These are phyloP conservation scores for Linanthus parryae DNA, from an alignment of 148 eudicot genomes.

Conservation along the genomic window DNA sequence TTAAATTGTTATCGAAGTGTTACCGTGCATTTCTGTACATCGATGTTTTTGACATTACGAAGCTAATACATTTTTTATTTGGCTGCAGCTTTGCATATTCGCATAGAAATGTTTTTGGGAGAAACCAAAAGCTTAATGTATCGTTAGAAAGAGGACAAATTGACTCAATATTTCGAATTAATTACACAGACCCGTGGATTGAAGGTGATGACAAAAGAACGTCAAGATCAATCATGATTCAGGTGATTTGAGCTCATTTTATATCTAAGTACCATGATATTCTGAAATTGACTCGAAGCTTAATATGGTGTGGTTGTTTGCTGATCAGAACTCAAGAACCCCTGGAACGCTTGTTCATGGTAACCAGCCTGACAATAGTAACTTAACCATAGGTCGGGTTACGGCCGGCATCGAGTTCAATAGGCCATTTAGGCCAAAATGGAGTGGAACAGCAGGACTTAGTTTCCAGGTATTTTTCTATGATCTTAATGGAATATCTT, in stretches of 20 bases:
- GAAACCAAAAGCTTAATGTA: slow-evolving; percentile 88
- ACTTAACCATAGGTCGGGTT: slow-evolving; percentile 79
- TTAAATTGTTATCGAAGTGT: slow-evolving; percentile 3
- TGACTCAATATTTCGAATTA: slow-evolving; percentile 83
- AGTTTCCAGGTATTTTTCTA: slow-evolving; percentile 66
- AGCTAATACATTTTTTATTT: background rate
- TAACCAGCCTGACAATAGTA: slow-evolving; percentile 63
- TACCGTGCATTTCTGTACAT: background rate
- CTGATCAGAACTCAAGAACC: slow-evolving; percentile 76
- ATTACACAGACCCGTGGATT: slow-evolving; percentile 98
- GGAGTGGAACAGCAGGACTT: slow-evolving; percentile 98
- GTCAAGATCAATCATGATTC: slow-evolving; percentile 85
- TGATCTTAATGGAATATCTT: background rate
- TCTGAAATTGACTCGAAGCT: background rate
- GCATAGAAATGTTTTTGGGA: slow-evolving; percentile 90
- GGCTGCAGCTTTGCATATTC: slow-evolving; percentile 88
- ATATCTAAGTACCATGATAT: background rate
- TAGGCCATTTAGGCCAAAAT: slow-evolving; percentile 89
- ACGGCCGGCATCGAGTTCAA: slow-evolving; percentile 89
- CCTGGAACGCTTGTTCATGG: slow-evolving; percentile 97
- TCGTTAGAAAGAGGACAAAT: slow-evolving; percentile 98
- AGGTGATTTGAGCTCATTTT: slow-evolving; percentile 37
- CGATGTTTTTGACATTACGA: background rate
- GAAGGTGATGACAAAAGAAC: slow-evolving; percentile 99
- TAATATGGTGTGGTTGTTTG: background rate